Evolutionary conservation across 768 basidiomycete genomes (phyloP), one percentile per base, ranked within the genome.

Genomic region (Lactarius sp.): DNA sequence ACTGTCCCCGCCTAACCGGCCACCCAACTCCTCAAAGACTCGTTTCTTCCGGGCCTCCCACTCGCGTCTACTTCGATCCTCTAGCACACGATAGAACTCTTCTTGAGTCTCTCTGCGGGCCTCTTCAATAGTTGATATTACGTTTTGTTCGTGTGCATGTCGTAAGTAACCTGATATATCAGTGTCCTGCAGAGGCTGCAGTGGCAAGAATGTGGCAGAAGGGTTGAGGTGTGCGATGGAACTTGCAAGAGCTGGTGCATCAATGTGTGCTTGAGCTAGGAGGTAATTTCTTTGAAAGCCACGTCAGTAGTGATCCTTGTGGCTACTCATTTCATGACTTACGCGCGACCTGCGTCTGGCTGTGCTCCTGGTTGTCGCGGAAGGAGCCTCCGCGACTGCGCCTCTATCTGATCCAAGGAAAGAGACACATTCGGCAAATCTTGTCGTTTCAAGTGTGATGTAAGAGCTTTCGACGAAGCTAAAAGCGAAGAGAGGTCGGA

Each of bases 41-140:
- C 87, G 81, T 71, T 87, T 88, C 78, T 96, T 96, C 75, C 90
- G 90, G 12, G 84, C 85, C 72, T 96, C 93, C 94, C 93, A 96
- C 69, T 94, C 90, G 57, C 83, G 81, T 65, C 84, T 81, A 65
- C 85, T 85, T 31, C 87, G 80, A 47, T 88, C 84, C 70, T 93
- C 88, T 37, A 95, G 75, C 37, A 88, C 83, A 33, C 84, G 82
- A 71, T 94, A 94, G 69, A 95, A 95, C 68, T 88, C 85, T 64
- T 87, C 82, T 70, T 93, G 89, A 0, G 94, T 95, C 69, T 91
- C 86, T 66, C 86, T 84, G 47, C 94, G 78, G 2, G 88, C 89
- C 71, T 96, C 92, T 71, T 96, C 94, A 60, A 98, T 94, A 1
- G 94, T 92, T 2, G 91, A 91, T 62, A 96, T 93, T 60, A 98